phyloP scores from a whole-genome alignment of 1,284 basidiomycete species.

The Amylostereum chailletii region DNA sequence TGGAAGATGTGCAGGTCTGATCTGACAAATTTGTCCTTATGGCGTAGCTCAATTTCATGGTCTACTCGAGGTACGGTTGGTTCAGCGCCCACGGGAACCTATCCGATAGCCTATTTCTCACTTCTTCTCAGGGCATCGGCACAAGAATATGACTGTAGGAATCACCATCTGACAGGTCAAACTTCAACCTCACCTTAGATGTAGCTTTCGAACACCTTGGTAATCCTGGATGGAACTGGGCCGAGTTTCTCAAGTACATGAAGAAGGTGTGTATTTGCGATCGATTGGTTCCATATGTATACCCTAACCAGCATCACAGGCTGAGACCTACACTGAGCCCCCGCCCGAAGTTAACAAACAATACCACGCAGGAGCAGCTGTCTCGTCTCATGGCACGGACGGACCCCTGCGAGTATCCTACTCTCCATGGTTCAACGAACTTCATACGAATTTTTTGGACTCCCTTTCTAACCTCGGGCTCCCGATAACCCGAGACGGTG shows the following conservation, averaged over 20 bases:
- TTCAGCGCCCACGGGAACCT: not conserved
- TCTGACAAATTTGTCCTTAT: not conserved
- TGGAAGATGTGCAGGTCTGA: not conserved
- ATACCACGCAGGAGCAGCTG: not conserved
- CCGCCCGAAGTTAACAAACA: not conserved
- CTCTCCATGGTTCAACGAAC: not conserved
- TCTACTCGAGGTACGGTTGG: not conserved
- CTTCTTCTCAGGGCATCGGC: not conserved
- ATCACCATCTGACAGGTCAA: no score
- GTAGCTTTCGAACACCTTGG: constrained; percentile 8
- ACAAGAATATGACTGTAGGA: constrained; percentile 1
- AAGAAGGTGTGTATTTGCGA: constrained; percentile 2
- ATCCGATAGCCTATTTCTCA: not conserved
- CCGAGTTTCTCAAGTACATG: constrained; percentile 3
- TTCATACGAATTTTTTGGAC: constrained; percentile 1
- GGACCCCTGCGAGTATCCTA: constrained; percentile 4
- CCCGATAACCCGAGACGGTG: constrained; percentile 1
- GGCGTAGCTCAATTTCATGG: constrained; percentile 1
- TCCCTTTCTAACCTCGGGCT: not conserved
- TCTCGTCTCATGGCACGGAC: constrained; percentile 1
- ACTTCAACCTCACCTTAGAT: not conserved
- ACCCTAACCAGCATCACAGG: not conserved
- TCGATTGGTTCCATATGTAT: not conserved
- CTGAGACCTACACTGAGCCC: constrained; percentile 1
- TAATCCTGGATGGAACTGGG: constrained; percentile 11